Evolutionary conservation across 306 rosid genomes (phyloP).

Genomic region (Echinosophora koreensis): DNA sequence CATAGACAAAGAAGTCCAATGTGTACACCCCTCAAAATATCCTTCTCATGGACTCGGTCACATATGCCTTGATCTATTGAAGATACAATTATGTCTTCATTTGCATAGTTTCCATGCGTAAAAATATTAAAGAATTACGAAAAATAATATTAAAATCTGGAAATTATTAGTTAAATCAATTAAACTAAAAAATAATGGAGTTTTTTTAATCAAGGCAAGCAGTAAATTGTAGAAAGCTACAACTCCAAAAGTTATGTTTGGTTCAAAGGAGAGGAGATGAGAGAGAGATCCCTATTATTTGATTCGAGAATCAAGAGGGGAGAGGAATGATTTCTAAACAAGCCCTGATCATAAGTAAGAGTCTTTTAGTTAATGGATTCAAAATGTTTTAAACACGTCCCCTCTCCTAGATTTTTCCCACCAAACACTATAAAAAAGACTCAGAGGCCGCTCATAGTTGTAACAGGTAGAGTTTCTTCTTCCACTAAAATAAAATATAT

Average conservation of each 20-base stretch:
- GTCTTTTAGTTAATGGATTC: no score
- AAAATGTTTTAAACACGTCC: no score
- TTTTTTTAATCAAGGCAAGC: background rate
- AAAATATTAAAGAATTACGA: background rate
- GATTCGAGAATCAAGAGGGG: no score
- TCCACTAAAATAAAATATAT: conserved; percentile 1
- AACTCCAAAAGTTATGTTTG: conserved; percentile 2
- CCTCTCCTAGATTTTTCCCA: no score
- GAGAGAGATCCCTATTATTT: no score
- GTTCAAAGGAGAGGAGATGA: no score
- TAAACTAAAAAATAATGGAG: background rate
- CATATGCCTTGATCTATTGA: conserved; percentile 16
- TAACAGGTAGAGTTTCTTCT: conserved; percentile 29
- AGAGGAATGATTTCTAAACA: no score
- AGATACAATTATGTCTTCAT: background rate
- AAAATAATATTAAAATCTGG: background rate
- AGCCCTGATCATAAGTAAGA: no score
- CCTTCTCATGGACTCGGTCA: background rate
- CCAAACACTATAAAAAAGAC: conserved; percentile 1
- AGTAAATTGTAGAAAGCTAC: conserved; percentile 27
- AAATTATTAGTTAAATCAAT: background rate
- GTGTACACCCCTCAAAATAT: conserved; percentile 17
- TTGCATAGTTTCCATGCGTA: conserved; percentile 34
- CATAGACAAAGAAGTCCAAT: conserved; percentile 19
- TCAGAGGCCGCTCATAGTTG: no score